Evolutionary conservation across 2,329 filamentous ascomycete genomes (phyloP).

Genomic region (Fusarium illudens): DNA sequence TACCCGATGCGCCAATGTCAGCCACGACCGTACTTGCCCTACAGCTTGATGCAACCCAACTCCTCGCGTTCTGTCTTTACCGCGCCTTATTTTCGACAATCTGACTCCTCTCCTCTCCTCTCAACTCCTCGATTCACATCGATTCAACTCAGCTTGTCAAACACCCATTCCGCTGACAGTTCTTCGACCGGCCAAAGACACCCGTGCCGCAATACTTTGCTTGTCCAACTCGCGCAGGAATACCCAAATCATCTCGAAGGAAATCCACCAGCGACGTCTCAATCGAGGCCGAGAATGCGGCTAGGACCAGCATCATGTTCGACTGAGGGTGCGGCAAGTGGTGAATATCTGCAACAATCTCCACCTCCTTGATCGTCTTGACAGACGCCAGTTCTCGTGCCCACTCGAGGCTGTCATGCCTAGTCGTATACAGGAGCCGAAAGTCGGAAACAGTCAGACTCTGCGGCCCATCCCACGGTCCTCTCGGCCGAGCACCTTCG

Average conservation of each 20-base stretch:
- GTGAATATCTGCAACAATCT: conserved; percentile 62
- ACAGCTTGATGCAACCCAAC: conserved; percentile 9
- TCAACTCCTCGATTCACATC: neutral
- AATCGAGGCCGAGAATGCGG: conserved; percentile 68
- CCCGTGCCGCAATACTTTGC: conserved; percentile 36
- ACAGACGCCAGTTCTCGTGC: conserved; percentile 62
- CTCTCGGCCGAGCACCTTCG: conserved; percentile 63
- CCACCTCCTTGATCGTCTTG: conserved; percentile 57
- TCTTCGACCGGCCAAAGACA: conserved; percentile 37
- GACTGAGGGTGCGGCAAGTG: conserved; percentile 62
- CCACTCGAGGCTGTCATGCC: conserved; percentile 65
- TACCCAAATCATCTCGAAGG: conserved; percentile 47
- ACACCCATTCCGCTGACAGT: conserved; percentile 39
- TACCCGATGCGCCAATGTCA: conserved; percentile 7
- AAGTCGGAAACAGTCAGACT: conserved; percentile 57
- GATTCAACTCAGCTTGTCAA: conserved; percentile 18
- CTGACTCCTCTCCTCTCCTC: neutral
- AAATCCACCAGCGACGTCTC: conserved; percentile 64
- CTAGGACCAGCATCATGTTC: conserved; percentile 64
- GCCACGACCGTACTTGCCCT: neutral
- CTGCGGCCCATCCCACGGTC: conserved; percentile 58
- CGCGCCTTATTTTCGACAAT: conserved; percentile 1
- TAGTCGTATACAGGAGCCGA: conserved; percentile 53
- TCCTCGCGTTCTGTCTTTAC: conserved; percentile 11
- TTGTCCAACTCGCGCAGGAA: conserved; percentile 38